Evolutionary conservation across 75 land plant genomes (phyloP), one percentile per base, ranked within the genome.

Genomic region (Pinus taeda): DNA sequence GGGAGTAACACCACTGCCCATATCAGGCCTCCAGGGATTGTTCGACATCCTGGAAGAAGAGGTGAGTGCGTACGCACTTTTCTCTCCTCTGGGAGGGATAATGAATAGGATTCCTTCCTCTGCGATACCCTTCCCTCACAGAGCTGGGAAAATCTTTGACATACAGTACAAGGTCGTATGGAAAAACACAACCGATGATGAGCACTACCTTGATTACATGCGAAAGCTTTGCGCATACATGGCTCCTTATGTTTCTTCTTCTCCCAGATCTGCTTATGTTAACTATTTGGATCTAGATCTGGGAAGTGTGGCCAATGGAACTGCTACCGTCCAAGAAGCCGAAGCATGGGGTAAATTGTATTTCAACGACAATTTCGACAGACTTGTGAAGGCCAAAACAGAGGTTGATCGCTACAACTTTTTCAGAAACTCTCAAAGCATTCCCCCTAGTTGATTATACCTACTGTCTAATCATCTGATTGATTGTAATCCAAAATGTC

Each of bases 201-300:
- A 13, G 2, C 36, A 13, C 21, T 59, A 56, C 58, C n/a, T 77
- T 24, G 13, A 42, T 9, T 77, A 73, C 59, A 67, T 77, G 42
- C 18, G 79, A 55, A 65, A 55, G 6, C 57, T 77, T 55, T 77
- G 69, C 67, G 42, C 17, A 26, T 77, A 77, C 70, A 53, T 77
- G 79, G n/a, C 57, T 37, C 79, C 71, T 17, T 77, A 42, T 55
- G 59, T 77, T 2, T 77, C 79, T 12, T 15, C 67, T 3, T 55
- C 33, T 6, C 79, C 79, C 8, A 15, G 79, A n/a, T 22, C 58
- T 37, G 74, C 74, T 7, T 77, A 77, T 67, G 74, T 69, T 12
- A 77, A 69, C 17, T 66, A 77, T 65, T 33, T 77, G 15, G 79
- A 76, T 67, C 49, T 77, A 18, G 79, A 77, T 70, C 42, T 65